Conservation (phyloP, 2,329 filamentous ascomycete species). For the Colletotrichum musicola region DNA sequence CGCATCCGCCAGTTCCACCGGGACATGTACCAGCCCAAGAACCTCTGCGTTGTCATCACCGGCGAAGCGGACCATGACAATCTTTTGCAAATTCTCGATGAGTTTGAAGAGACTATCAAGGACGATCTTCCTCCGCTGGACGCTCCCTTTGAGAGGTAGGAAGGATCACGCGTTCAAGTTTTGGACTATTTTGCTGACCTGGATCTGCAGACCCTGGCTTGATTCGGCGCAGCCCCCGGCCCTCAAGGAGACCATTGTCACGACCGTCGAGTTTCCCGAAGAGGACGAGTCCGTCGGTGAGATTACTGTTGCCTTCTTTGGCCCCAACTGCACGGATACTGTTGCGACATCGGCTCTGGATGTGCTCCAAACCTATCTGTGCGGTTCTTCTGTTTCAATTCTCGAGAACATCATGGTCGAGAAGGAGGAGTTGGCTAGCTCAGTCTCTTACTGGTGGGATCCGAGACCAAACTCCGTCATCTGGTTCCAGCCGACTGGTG, state of each 20-base stretch:
- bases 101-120: conserved; percentile 89
- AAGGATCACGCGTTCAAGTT: conserved; percentile 9
- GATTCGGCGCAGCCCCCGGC: conserved; percentile 84
- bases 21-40: conserved; percentile 98
- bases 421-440: conserved; percentile 90
- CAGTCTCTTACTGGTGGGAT: conserved; percentile 83
- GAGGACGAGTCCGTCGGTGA: conserved; percentile 96
- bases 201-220: conserved; percentile 77
- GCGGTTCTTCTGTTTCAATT: conserved; percentile 91
- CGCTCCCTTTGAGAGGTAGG: conserved; percentile 77
- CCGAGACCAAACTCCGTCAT: conserved; percentile 85
- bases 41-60: conserved; percentile 91
- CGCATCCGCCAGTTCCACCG: conserved; percentile 95
- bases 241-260: conserved; percentile 78
- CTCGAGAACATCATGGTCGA: conserved; percentile 94
- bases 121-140: conserved; percentile 82
- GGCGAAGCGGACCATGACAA: conserved; percentile 89
- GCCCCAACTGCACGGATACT: conserved; percentile 82
- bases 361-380: conserved; percentile 86
- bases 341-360: conserved; percentile 79
- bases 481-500: conserved; percentile 86
- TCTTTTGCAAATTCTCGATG: conserved; percentile 83
- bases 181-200: conserved; percentile 12
- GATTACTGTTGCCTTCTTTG: conserved; percentile 87
- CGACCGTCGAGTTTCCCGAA: conserved; percentile 92